These are phyloP conservation scores for Fusarium lyarnte DNA, from an alignment of 2,329 filamentous ascomycete genomes.

Conservation along the genomic window DNA sequence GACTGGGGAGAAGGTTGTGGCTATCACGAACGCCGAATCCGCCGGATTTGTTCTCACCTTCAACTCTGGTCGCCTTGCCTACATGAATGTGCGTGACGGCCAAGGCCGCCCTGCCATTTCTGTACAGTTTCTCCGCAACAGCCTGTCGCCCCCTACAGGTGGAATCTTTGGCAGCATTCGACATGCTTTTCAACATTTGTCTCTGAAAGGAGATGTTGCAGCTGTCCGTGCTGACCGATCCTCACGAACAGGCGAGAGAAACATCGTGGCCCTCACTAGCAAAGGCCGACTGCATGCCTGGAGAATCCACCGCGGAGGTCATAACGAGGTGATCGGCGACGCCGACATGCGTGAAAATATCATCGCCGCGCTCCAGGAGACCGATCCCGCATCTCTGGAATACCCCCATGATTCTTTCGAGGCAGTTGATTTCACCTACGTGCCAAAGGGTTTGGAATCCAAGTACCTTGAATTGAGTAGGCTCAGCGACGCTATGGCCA, in stretches of 20 bases:
- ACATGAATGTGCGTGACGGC: slow-evolving; percentile 84
- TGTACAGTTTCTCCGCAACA: slow-evolving; percentile 78
- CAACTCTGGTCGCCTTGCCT: slow-evolving; percentile 85
- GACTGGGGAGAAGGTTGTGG: slow-evolving; percentile 79
- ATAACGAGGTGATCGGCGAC: slow-evolving; percentile 78
- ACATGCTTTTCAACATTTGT: slow-evolving; percentile 75
- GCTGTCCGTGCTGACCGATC: slow-evolving; percentile 80
- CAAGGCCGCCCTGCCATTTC: slow-evolving; percentile 86
- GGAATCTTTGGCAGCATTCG: slow-evolving; percentile 86
- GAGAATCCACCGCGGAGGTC: slow-evolving; percentile 89
- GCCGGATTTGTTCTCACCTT: slow-evolving; percentile 88
- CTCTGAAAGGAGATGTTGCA: slow-evolving; percentile 79
- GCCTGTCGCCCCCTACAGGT: slow-evolving; percentile 62
- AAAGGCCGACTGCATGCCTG: slow-evolving; percentile 84
- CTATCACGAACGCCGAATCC: slow-evolving; percentile 83
- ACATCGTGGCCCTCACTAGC: slow-evolving; percentile 80
- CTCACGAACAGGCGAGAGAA: slow-evolving; percentile 81
- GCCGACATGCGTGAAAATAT: slow-evolving; percentile 75
- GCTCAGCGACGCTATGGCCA: slow-evolving; percentile 60
- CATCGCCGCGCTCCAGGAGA: slow-evolving; percentile 66
- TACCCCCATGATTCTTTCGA: slow-evolving; percentile 70
- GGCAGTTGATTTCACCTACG: slow-evolving; percentile 82
- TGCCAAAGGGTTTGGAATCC: slow-evolving; percentile 61
- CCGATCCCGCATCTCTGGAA: slow-evolving; percentile 59
- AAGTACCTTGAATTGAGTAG: slow-evolving; percentile 62